Conservation (phyloP, 2,329 filamentous ascomycete species). For the Diaporthe ilicicola region DNA sequence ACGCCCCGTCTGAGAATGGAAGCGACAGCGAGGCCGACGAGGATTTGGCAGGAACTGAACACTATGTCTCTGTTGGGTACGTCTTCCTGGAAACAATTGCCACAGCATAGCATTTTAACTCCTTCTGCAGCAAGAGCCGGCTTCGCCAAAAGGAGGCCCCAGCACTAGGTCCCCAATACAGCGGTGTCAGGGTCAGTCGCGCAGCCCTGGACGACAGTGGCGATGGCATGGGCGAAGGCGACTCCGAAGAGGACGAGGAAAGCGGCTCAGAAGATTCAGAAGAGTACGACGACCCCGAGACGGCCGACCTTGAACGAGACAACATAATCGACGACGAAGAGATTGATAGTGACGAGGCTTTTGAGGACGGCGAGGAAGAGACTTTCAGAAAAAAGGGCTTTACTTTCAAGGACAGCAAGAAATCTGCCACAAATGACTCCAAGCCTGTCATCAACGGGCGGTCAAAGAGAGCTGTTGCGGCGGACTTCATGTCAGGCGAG, state of each 20-base stretch:
- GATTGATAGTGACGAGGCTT: slow-evolving; percentile 73
- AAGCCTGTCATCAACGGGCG: slow-evolving; percentile 38
- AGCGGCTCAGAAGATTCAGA: slow-evolving; percentile 41
- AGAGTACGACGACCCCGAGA: slow-evolving; percentile 64
- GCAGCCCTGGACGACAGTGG: slow-evolving; percentile 68
- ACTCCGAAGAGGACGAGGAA: slow-evolving; percentile 52
- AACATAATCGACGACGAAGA: slow-evolving; percentile 65
- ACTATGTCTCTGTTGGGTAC: slow-evolving; percentile 82
- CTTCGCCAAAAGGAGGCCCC: slow-evolving; percentile 76
- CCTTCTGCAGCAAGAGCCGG: slow-evolving; percentile 75
- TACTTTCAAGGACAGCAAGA: slow-evolving; percentile 64
- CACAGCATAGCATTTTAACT: not conserved
- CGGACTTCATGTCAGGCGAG: slow-evolving; percentile 63
- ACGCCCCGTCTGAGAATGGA: slow-evolving; percentile 62
- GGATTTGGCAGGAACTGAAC: slow-evolving; percentile 76
- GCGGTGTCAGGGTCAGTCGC: slow-evolving; percentile 78
- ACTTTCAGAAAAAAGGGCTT: slow-evolving; percentile 73
- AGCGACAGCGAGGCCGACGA: slow-evolving; percentile 60
- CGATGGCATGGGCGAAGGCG: slow-evolving; percentile 55
- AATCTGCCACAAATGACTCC: slow-evolving; percentile 44
- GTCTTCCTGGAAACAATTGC: slow-evolving; percentile 33
- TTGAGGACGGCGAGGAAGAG: slow-evolving; percentile 87
- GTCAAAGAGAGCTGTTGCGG: slow-evolving; percentile 56
- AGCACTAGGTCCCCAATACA: slow-evolving; percentile 80
- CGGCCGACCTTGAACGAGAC: slow-evolving; percentile 62